Evolutionary conservation across 257 asterid species (phyloP), one percentile per base, ranked within the genome.

Genomic region (Solanum chilense): DNA sequence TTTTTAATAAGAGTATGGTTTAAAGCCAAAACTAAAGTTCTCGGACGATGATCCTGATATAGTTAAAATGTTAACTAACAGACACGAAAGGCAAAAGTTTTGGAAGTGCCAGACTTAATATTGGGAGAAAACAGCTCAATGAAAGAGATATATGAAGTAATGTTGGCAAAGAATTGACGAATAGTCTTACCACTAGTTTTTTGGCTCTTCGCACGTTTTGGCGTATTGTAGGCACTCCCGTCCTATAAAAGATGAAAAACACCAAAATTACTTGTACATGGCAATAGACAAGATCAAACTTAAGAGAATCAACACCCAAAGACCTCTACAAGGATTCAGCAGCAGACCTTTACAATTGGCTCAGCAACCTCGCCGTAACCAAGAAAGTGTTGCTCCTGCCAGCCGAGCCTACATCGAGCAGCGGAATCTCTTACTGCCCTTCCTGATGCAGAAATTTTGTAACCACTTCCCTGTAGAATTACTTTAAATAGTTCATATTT

Each of bases 401-500:
- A 96, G 66, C 97, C 98, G 91, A 94, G 98, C 98, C 94, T 95
- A 35, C 98, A 98, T 87, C 98, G 95, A 83, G 44, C 18, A 35
- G 33, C 44, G 35, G 2, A 29, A 86, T 5, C 99, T 91, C 98
- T 91, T 85, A 95, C 88, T 86, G 93, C 96, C 91, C 98, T 93
- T 88, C 96, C 95, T 15, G 95, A 80, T 90, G 93, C 97, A 15
- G 95, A 87, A 90, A 95, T 94, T 88, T 94, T 96, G 89, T 85
- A 89, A 42, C 94, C 96, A 90, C 90, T 94, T 83, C 94, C 97
- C 98, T 92, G 87, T 29, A 88, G 76, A 87, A 42, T 52, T 86
- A 74, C 60, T 78, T 78, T 33, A 86, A 68, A 86, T 47, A 37
- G 83, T 60, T 69, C 12, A 69, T 69, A 15, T 68, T 25, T 14